phyloP scores from a whole-genome alignment of 2,329 filamentous ascomycete genomes.

The Claviceps purpurea region DNA sequence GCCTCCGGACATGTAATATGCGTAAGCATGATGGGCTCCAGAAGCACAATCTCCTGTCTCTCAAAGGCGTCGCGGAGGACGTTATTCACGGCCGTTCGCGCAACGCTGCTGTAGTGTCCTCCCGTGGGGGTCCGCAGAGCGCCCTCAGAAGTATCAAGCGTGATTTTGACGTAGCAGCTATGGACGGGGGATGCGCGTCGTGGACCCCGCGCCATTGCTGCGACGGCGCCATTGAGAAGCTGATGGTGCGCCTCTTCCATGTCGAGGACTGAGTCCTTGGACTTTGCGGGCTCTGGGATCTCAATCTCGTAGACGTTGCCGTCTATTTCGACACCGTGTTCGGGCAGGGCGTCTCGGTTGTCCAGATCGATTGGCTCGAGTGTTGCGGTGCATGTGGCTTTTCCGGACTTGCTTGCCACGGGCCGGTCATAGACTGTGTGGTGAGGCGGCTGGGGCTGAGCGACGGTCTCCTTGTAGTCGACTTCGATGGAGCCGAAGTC shows the following conservation, averaged over 20 bases:
- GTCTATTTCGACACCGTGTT: conserved; percentile 41
- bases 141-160: conserved; percentile 50
- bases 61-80: conserved; percentile 52
- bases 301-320: conserved; percentile 55
- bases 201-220: conserved; percentile 75
- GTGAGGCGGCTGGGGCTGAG: conserved; percentile 39
- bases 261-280: conserved; percentile 36
- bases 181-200: conserved; percentile 69
- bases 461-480: conserved; percentile 78
- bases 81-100: conserved; percentile 49
- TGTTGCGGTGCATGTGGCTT: conserved; percentile 58
- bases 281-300: conserved; percentile 35
- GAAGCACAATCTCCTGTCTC: conserved; percentile 46
- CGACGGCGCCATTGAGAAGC: conserved; percentile 67
- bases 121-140: conserved; percentile 45
- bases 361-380: conserved; percentile 46
- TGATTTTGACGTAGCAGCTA: conserved; percentile 56
- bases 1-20: conserved; percentile 76
- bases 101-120: conserved; percentile 52
- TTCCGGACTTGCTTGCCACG: conserved; percentile 67
- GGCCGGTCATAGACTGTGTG: conserved; percentile 61
- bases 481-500: conserved; percentile 87
- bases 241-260: conserved; percentile 38
- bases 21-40: conserved; percentile 90
- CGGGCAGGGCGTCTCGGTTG: conserved; percentile 23